These are phyloP conservation scores for Acanthamoeba quina DNA, from an alignment of 208 protist species.

Conservation along the genomic window DNA sequence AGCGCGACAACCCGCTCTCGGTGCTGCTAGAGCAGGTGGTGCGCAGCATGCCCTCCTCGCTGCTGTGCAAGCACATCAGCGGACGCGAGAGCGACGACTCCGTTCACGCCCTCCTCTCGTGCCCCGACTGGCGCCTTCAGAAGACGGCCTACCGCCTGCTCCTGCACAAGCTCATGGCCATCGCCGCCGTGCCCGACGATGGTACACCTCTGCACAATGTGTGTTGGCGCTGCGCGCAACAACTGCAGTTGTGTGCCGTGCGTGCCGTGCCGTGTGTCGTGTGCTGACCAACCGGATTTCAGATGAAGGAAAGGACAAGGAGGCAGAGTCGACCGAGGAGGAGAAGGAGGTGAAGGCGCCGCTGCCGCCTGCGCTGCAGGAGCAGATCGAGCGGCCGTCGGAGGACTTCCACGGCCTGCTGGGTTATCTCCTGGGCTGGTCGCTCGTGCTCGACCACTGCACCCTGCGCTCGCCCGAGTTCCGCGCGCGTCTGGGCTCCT, in stretches of 20 bases:
- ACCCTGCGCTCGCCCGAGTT: constrained; percentile 47
- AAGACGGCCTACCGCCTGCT: constrained; percentile 74
- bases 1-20: constrained; percentile 25
- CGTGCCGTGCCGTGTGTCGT: background rate
- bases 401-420: constrained; percentile 56
- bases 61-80: constrained; percentile 55
- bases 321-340: background rate
- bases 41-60: constrained; percentile 42
- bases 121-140: constrained; percentile 43
- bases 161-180: constrained; percentile 62
- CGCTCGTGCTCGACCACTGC: constrained; percentile 67
- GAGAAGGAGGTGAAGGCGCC: constrained; percentile 37
- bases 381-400: constrained; percentile 33
- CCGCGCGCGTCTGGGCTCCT: constrained; percentile 37
- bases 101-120: constrained; percentile 13
- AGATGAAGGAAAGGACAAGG: constrained; percentile 53
- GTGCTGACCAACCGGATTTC: background rate
- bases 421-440: constrained; percentile 72
- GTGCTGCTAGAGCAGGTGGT: constrained; percentile 48
- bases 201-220: background rate
- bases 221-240: too few relatives aligned
- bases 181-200: constrained; percentile 43
- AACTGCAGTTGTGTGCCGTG: background rate
- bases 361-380: background rate
- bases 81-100: constrained; percentile 30